These are phyloP conservation scores for Rhododendron henanense DNA, from an alignment of 148 eudicot genomes.

Conservation along the genomic window DNA sequence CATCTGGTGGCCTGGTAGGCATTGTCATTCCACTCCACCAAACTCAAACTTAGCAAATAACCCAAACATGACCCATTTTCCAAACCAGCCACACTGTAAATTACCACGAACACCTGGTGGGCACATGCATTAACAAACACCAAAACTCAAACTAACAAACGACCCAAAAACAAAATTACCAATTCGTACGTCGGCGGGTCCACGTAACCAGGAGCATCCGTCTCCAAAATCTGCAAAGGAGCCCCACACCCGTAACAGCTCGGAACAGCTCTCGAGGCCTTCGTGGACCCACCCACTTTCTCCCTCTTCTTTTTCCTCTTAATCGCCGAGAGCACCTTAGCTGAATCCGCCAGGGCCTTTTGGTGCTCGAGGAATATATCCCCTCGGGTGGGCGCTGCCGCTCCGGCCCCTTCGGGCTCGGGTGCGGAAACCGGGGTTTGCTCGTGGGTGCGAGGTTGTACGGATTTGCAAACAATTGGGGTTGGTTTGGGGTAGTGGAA, in stretches of 20 bases:
- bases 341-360: conserved; percentile 43
- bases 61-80: background rate
- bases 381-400: conserved; percentile 73
- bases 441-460: conserved; percentile 19
- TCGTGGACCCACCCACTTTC: conserved; percentile 31
- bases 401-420: conserved; percentile 54
- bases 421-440: conserved; percentile 17
- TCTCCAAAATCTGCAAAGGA: conserved; percentile 65
- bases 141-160: background rate
- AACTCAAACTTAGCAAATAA: background rate
- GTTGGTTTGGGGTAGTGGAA: conserved; percentile 23
- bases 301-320: conserved; percentile 52
- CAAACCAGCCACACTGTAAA: background rate
- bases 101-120: conserved; percentile 9
- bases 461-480: conserved; percentile 27
- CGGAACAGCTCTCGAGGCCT: conserved; percentile 22
- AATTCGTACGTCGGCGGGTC: conserved; percentile 64
- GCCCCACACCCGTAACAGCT: conserved; percentile 97
- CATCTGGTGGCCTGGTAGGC: background rate
- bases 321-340: conserved; percentile 24
- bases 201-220: conserved; percentile 85
- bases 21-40: conserved; percentile 2
- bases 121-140: background rate
- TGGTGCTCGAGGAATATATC: conserved; percentile 62
- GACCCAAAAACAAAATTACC: conserved; percentile 29